phyloP scores from a whole-genome alignment of 805 yeast species.

The Suhomyces pyralidae region DNA sequence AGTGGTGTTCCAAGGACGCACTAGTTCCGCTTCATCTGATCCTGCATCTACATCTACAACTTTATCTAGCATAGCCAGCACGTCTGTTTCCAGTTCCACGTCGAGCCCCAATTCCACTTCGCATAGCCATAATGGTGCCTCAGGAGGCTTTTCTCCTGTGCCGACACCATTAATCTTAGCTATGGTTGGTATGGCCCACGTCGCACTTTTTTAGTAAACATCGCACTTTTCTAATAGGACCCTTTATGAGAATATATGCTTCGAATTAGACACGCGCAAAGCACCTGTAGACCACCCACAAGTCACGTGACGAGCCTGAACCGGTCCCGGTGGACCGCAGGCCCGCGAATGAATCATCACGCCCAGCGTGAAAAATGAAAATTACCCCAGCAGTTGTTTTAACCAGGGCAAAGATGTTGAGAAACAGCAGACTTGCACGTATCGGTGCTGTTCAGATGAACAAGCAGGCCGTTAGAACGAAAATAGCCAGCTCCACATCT shows the following conservation, averaged over 20 bases:
- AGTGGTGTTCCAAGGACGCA: neutral
- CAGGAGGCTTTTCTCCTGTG: neutral
- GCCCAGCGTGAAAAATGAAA: conserved; percentile 1
- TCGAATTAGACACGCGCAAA: neutral
- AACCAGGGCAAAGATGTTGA: conserved; percentile 2
- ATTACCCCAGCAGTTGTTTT: conserved; percentile 3
- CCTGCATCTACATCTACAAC: neutral
- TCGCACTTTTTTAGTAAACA: neutral
- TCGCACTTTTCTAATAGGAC: neutral
- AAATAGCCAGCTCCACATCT: conserved; percentile 67
- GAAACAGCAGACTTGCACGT: conserved; percentile 2
- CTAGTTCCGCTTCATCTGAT: neutral
- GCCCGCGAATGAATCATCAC: conserved; percentile 5
- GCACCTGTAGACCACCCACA: neutral
- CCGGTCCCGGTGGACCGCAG: conserved; percentile 2
- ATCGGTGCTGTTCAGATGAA: neutral
- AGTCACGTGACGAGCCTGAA: neutral
- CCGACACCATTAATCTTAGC: neutral
- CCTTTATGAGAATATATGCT: neutral
- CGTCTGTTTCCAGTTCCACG: neutral
- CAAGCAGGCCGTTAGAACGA: conserved; percentile 5
- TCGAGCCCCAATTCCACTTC: neutral
- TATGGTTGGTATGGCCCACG: neutral
- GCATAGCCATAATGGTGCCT: neutral
- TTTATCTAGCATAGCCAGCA: neutral